Base-by-base conservation (phyloP, 768 basidiomycete genomes). In the Tulasnella sp. region DNA sequence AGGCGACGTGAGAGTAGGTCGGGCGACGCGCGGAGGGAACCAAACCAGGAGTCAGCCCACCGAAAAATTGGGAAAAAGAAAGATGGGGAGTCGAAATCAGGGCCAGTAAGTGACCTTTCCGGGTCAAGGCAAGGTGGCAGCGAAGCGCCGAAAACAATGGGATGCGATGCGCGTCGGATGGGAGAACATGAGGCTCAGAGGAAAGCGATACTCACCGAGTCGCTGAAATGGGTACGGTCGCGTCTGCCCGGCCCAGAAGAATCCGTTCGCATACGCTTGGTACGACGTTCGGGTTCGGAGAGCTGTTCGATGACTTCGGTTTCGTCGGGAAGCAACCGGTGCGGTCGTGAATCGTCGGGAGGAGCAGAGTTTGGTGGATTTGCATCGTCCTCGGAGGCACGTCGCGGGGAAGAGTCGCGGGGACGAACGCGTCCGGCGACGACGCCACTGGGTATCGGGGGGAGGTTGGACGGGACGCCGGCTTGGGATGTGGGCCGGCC, bases 211-310 rank as follows among this genome's bases (percentile, higher is more conserved):
- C 55, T 32, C 39, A 57, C 55, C 40, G 55, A 57, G n/a, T 57
- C 55, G 55, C 42, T 57, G 55, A 57, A 57, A 32, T 43, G 40
- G 42, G 55, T 34, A 17, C 42, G 40, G 32, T 57, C 55, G n/a
- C 55, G 55, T 25, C 55, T 54, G 50, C 37, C 37, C 32, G 50
- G 36, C 17, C 32, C 36, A 23, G 32, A 21, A 17, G 52, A 40
- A 54, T 54, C 52, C 25, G 52, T 27, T 4, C 52, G 35, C 34
- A 54, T 36, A 27, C 52, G 52, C 39, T 54, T 54, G 29, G 37
- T 35, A 19, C 42, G 52, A 8, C 37, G 25, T 40, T 54, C 52
- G 52, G 23, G 29, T 40, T 54, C 52, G 29, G 37, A 35, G 27
- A 32, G 27, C 6, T 48, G 27, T 48, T 32, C 46, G 46, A 32